Conservation (phyloP, 345 rosid species). For the Sonneratia caseolaris region DNA sequence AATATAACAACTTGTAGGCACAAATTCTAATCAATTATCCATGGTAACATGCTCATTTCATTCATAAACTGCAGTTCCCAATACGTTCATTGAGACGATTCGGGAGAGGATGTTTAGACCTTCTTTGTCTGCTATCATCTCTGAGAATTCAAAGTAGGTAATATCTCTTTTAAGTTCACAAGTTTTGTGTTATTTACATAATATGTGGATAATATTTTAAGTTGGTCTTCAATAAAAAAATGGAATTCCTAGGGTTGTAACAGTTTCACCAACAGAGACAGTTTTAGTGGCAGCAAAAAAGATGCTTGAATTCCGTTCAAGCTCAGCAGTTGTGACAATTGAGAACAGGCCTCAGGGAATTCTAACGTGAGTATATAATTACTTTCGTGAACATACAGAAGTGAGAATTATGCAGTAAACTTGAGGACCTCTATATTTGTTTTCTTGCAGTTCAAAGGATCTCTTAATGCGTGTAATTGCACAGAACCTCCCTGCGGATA, state of each 20-base stretch:
- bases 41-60: background rate
- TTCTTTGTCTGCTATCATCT: conserved; percentile 64
- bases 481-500: conserved; percentile 60
- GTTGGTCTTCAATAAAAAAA: conserved; percentile 13
- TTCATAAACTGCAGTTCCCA: conserved; percentile 43
- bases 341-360: conserved; percentile 79
- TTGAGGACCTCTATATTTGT: background rate
- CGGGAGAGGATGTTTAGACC: conserved; percentile 92
- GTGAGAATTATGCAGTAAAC: background rate
- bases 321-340: conserved; percentile 65
- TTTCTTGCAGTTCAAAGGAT: conserved; percentile 68
- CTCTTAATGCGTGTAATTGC: conserved; percentile 92
- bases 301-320: conserved; percentile 71
- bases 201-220: background rate
- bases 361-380: conserved; percentile 52
- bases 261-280: conserved; percentile 71
- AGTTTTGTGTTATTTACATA: background rate
- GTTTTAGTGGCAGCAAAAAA: conserved; percentile 60
- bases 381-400: background rate
- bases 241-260: conserved; percentile 58
- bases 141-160: conserved; percentile 98
- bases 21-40: background rate
- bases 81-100: conserved; percentile 76
- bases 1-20: background rate
- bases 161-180: conserved; percentile 26